These are phyloP conservation scores for Graphilbum ipis-grandicollis DNA, from an alignment of 2,329 filamentous ascomycete genomes.

Conservation along the genomic window DNA sequence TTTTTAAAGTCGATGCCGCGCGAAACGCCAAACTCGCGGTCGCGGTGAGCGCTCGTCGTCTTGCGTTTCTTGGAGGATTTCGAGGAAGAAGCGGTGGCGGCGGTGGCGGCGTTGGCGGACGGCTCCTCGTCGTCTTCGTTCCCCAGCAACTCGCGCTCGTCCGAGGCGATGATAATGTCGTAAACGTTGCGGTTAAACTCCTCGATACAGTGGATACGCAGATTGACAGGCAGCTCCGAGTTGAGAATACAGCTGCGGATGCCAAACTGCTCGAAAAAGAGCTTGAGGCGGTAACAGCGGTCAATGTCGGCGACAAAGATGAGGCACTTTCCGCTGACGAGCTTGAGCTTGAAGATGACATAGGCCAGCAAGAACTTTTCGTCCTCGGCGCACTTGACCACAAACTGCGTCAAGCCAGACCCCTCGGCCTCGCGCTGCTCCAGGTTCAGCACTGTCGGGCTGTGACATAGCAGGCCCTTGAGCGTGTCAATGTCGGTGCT, in stretches of 20 bases:
- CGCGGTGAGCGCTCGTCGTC: slow-evolving; percentile 34
- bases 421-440: slow-evolving; percentile 67
- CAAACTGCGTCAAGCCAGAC: slow-evolving; percentile 67
- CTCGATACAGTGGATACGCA: slow-evolving; percentile 82
- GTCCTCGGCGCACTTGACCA: slow-evolving; percentile 83
- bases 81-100: too few relatives aligned
- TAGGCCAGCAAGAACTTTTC: slow-evolving; percentile 91
- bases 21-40: slow-evolving; percentile 88
- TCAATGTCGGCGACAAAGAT: slow-evolving; percentile 69
- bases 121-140: slow-evolving; percentile 16
- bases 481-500: slow-evolving; percentile 68
- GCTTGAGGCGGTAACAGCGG: slow-evolving; percentile 73
- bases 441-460: slow-evolving; percentile 64
- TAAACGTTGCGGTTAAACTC: slow-evolving; percentile 96
- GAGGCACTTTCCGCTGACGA: slow-evolving; percentile 79
- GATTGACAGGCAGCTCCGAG: slow-evolving; percentile 85
- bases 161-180: slow-evolving; percentile 93
- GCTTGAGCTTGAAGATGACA: slow-evolving; percentile 84
- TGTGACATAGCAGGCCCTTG: slow-evolving; percentile 69
- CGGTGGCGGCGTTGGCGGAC: slow-evolving; percentile 9
- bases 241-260: slow-evolving; percentile 89
- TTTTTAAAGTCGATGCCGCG: slow-evolving; percentile 95
- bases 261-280: slow-evolving; percentile 93
- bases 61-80: slow-evolving; percentile 53
- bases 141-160: slow-evolving; percentile 26